These are phyloP conservation scores for Thelephora ganbajun DNA, from an alignment of 768 basidiomycete species.

Conservation along the genomic window DNA sequence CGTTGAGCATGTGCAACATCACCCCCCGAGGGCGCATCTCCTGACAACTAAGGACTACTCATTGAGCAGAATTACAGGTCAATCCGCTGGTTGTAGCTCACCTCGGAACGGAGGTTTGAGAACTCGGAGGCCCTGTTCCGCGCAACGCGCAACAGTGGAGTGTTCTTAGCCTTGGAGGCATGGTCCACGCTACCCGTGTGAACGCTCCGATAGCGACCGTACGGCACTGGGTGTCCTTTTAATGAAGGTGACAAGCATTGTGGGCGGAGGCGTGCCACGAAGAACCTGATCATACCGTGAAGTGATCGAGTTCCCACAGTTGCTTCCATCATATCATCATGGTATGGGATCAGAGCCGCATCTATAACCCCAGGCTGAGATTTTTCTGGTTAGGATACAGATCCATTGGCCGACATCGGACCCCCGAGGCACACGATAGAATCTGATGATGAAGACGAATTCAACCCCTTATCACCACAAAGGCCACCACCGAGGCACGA, in stretches of 20 bases:
- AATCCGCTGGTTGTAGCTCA: neutral
- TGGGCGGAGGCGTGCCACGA: no score
- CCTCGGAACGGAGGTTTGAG: neutral
- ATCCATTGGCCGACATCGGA: neutral
- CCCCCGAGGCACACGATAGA: neutral
- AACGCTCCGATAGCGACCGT: no score
- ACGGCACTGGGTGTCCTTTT: no score
- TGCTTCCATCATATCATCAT: neutral
- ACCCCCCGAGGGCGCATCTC: conserved; percentile 35
- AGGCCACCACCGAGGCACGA: neutral
- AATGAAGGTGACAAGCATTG: no score
- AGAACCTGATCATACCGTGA: no score
- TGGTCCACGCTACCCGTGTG: no score
- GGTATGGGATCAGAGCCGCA: neutral
- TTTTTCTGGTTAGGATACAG: neutral
- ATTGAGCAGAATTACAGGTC: neutral
- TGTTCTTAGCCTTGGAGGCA: no score
- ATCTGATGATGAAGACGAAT: neutral
- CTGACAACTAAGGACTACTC: conserved; percentile 28
- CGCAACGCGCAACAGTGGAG: neutral
- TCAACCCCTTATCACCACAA: neutral
- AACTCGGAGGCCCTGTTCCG: neutral
- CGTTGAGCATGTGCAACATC: conserved; percentile 47
- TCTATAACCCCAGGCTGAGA: no score
- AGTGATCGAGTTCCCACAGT: no score